Conservation (phyloP, 345 rosid species). For the Litchi chinensis region DNA sequence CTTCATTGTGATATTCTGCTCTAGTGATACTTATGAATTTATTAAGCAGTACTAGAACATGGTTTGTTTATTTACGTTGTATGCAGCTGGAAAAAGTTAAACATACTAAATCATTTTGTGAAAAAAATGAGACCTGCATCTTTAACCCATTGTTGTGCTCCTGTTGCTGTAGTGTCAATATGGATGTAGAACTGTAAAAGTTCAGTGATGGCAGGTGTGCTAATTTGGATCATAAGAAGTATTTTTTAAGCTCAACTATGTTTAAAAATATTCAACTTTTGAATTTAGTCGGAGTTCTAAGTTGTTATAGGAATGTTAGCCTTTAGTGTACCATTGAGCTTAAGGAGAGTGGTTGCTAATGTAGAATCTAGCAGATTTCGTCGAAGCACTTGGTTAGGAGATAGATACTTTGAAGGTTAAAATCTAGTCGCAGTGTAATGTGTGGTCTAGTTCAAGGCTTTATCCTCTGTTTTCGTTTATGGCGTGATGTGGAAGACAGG, state of each 20-base stretch:
- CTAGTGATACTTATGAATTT: background rate
- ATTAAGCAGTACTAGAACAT: background rate
- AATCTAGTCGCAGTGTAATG: background rate
- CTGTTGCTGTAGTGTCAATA: background rate
- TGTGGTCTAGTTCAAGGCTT: background rate
- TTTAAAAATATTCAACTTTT: background rate
- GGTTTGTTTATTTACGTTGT: background rate
- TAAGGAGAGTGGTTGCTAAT: background rate
- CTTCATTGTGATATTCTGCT: slow-evolving; percentile 1
- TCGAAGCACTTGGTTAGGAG: background rate
- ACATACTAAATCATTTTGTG: background rate
- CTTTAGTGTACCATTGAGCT: background rate
- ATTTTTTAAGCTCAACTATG: background rate
- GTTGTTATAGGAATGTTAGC: background rate
- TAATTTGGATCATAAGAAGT: background rate
- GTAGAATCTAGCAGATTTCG: background rate
- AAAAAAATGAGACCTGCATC: background rate
- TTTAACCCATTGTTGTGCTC: background rate
- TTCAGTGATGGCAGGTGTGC: background rate
- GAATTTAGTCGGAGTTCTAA: background rate
- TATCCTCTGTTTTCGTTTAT: background rate
- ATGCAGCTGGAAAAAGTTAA: background rate
- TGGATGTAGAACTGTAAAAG: background rate
- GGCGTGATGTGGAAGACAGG: background rate
- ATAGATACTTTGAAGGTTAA: background rate